These are phyloP conservation scores for Eucalyptus pauciflora DNA, from an alignment of 345 rosid genomes.

Conservation along the genomic window DNA sequence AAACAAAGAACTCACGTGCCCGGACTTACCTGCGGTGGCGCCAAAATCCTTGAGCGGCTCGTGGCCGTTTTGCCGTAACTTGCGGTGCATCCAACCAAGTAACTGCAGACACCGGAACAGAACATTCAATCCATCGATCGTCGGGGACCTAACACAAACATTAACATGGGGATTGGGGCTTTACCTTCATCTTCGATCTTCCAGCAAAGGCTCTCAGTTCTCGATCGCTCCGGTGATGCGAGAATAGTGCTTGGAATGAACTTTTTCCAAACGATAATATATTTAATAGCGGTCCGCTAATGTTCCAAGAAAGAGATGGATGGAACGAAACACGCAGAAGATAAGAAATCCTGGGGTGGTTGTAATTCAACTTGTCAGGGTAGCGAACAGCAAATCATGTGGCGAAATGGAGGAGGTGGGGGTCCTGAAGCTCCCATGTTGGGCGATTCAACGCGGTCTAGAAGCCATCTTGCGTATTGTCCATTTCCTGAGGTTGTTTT, in stretches of 20 bases:
- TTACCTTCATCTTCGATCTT: conserved; percentile 44
- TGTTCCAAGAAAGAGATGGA: conserved; percentile 10
- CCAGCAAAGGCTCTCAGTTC: background rate
- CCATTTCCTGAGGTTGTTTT: background rate
- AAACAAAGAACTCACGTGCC: background rate
- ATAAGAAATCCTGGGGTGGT: conserved; percentile 34
- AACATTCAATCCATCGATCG: background rate
- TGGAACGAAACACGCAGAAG: conserved; percentile 43
- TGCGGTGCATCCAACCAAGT: conserved; percentile 84
- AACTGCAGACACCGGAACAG: conserved; percentile 34
- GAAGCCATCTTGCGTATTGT: background rate
- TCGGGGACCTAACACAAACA: background rate
- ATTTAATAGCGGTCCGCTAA: background rate
- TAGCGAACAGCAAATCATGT: conserved; percentile 20
- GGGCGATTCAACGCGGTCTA: background rate
- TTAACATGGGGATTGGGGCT: background rate
- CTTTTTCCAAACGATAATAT: conserved; percentile 4
- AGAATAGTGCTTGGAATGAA: background rate
- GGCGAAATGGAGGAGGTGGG: conserved; percentile 14
- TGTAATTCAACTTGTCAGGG: conserved; percentile 1
- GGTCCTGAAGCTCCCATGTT: conserved; percentile 16
- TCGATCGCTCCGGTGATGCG: background rate
- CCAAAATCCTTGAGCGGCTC: conserved; percentile 50
- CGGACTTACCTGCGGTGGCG: conserved; percentile 3
- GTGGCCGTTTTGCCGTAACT: conserved; percentile 47